Conservation (phyloP, 768 basidiomycete genomes). For the Boletus huronensis region DNA sequence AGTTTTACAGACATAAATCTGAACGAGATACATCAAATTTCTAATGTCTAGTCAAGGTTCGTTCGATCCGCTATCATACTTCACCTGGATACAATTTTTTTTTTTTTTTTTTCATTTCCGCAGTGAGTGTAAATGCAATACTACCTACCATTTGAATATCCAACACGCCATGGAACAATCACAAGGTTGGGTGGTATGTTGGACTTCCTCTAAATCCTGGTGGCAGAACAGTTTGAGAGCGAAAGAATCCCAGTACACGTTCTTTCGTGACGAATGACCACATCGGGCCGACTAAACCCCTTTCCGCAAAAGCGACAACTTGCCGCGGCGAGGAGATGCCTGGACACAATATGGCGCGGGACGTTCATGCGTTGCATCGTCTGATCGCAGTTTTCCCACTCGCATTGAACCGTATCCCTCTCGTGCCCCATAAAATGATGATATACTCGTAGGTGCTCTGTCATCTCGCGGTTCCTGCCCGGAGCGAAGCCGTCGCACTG, state of each 20-base stretch:
- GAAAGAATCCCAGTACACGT: conserved; percentile 10
- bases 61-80: too few species aligned
- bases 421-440: conserved; percentile 28
- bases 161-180: background rate
- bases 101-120: too few species aligned
- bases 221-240: background rate
- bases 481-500: conserved; percentile 23
- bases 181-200: background rate
- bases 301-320: conserved; percentile 22
- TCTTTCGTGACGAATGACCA: conserved; percentile 26
- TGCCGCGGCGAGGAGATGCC: conserved; percentile 25
- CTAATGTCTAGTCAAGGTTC: too few species aligned
- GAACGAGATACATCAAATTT: too few species aligned
- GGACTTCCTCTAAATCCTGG: conserved; percentile 1
- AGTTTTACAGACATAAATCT: too few species aligned
- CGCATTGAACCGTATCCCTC: conserved; percentile 22
- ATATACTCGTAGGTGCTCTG: conserved; percentile 20
- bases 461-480: conserved; percentile 31
- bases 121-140: too few species aligned
- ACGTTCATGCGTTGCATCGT: conserved; percentile 30
- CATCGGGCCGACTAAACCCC: conserved; percentile 27
- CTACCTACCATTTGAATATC: too few species aligned
- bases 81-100: too few species aligned
- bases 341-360: conserved; percentile 28
- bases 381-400: conserved; percentile 24